Evolutionary conservation across 257 asterid species (phyloP), one percentile per base, ranked within the genome.

Genomic region (Eucommia ulmoides): DNA sequence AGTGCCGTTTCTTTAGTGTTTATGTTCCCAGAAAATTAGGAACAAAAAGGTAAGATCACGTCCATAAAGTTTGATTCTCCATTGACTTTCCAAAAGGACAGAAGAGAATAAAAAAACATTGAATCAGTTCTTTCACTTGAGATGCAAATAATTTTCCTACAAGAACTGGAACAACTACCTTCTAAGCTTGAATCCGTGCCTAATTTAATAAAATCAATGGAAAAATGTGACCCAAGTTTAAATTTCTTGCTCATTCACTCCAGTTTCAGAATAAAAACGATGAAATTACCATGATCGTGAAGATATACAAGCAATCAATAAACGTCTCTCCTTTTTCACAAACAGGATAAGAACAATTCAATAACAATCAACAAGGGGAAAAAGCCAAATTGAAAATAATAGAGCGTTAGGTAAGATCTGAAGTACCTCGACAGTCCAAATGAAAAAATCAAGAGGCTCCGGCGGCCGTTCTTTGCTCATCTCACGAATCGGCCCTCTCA

Each of bases 371-470:
- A 26, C 12, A 26, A 4, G 12, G 16, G 41, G 19, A 14, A 17
- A n/a, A 20, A 52, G 19, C 47, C 48, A 52, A 41, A 10, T 17
- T 35, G 1, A 46, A 11, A 58, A 24, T 50, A 25, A 42, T 15
- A 35, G 24, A 1, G n/a, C 52, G 20, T 38, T 6, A 26, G 38
- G n/a, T 6, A 35, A 3, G n/a, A 18, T 10, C 3, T 6, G 20
- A 59, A 48, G 25, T 74, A 84, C 95, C 93, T 81, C 93, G 68
- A 81, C 87, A 53, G 95, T 84, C 95, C 95, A 84, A 53, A 84
- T 81, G 52, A 84, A 84, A 78, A 84, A 84, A 81, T 84, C 89
- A 63, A 84, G 83, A 19, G 95, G 89, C 79, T 84, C 95, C 19
- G 95, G 94, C 20, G 89, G 81, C 76, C 65, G 72, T 57, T 71